phyloP scores from a whole-genome alignment of 1,284 basidiomycete species.

The Phellopilus nigrolimitatus region DNA sequence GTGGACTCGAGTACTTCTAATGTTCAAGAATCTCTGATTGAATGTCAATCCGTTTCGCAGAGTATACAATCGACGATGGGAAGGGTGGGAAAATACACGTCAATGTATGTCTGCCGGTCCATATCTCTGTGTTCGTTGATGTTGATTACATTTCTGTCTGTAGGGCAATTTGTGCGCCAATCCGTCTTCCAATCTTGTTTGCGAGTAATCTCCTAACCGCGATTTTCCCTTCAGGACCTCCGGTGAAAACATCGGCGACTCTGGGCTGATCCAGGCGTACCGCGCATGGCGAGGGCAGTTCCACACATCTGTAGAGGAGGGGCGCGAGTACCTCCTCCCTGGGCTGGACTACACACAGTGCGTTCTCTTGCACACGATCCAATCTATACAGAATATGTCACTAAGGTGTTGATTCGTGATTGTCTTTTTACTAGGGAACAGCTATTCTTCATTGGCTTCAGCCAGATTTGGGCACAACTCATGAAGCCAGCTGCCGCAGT shows the following conservation, averaged over 20 bases:
- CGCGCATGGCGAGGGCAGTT: constrained; percentile 83
- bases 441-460: constrained; percentile 88
- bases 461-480: constrained; percentile 68
- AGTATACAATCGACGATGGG: constrained; percentile 80
- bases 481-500: constrained; percentile 74
- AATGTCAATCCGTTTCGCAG: constrained; percentile 31
- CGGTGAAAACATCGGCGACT: constrained; percentile 88
- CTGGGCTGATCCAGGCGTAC: constrained; percentile 79
- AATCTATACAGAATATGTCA: no score
- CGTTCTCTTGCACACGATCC: constrained; percentile 13
- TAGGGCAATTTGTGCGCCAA: constrained; percentile 71
- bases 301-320: constrained; percentile 46
- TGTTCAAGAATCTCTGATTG: not conserved
- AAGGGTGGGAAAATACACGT: constrained; percentile 81
- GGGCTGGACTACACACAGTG: constrained; percentile 78
- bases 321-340: constrained; percentile 70
- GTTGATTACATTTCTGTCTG: constrained; percentile 13
- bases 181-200: not conserved
- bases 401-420: no score
- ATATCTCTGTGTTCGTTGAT: not conserved
- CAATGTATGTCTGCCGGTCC: constrained; percentile 58
- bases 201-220: not conserved
- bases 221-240: constrained; percentile 54
- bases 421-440: constrained; percentile 56
- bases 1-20: constrained; percentile 20